A percentile compares a stretch with the other conserved stretches of the same genome.
These are phyloP conservation scores for Lagenidium giganteum DNA, from an alignment of 352 stramenopile species.

Conservation along the genomic window DNA sequence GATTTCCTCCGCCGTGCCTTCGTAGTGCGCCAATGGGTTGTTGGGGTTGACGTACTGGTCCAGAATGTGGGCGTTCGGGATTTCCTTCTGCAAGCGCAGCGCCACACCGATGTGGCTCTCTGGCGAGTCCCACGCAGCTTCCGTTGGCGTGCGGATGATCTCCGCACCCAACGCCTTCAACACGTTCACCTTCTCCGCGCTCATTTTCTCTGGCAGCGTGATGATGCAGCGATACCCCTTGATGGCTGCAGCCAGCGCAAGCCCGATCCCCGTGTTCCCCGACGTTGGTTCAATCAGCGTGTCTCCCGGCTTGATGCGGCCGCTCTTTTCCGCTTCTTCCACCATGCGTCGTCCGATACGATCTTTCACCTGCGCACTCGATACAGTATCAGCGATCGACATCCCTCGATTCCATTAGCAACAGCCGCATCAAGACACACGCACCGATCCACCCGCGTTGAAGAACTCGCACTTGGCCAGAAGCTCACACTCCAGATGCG, in stretches of 20 bases:
- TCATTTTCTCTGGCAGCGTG: conserved; percentile 94
- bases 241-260: conserved; percentile 94
- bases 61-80: conserved; percentile 93
- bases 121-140: conserved; percentile 93
- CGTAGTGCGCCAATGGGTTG: conserved; percentile 94
- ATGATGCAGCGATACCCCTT: conserved; percentile 95
- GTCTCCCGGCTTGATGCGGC: conserved; percentile 91
- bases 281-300: conserved; percentile 97
- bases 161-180: conserved; percentile 93
- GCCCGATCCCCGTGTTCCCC: conserved; percentile 97
- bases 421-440: neutral
- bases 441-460: conserved; percentile 87
- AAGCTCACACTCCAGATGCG: conserved; percentile 86
- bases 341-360: conserved; percentile 90
- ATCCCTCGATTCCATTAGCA: neutral
- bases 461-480: conserved; percentile 97
- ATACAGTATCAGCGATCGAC: neutral
- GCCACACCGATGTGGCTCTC: conserved; percentile 94
- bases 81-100: conserved; percentile 85
- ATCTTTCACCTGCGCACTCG: conserved; percentile 70
- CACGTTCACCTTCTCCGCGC: conserved; percentile 93
- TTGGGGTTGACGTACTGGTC: conserved; percentile 95
- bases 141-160: conserved; percentile 94
- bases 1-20: conserved; percentile 94
- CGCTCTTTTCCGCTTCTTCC: conserved; percentile 87